These are phyloP conservation scores for Phytophthora kernoviae DNA, from an alignment of 352 stramenopile species.

Conservation along the genomic window DNA sequence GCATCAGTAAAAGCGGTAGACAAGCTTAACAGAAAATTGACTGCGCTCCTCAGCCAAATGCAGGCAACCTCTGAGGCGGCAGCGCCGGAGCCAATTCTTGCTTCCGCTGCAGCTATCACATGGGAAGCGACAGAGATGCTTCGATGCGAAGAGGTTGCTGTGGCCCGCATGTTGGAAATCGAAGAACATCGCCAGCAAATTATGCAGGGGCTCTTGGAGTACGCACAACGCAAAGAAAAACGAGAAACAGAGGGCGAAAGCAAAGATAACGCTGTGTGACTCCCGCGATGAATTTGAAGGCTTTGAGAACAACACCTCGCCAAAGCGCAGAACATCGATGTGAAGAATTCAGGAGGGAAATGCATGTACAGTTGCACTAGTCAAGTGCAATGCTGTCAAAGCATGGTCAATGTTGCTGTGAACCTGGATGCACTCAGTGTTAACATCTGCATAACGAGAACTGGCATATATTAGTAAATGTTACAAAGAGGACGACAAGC, in stretches of 20 bases:
- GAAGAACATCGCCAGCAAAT: constrained; percentile 68
- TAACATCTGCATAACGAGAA: too few species aligned
- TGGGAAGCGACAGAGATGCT: constrained; percentile 58
- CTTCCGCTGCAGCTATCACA: constrained; percentile 39
- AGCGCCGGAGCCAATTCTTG: constrained; percentile 26
- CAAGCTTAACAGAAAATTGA: constrained; percentile 56
- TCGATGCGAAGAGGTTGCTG: constrained; percentile 43
- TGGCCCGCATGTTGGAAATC: constrained; percentile 59
- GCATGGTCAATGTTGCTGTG: too few species aligned
- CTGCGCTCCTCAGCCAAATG: constrained; percentile 34
- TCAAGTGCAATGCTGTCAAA: too few species aligned
- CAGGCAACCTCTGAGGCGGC: constrained; percentile 30
- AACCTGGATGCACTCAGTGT: too few species aligned
- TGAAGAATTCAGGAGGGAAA: too few species aligned
- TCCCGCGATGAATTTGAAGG: too few species aligned
- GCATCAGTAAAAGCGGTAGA: constrained; percentile 62
- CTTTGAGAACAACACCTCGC: too few species aligned
- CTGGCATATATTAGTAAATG: too few species aligned
- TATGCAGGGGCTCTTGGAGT: constrained; percentile 62
- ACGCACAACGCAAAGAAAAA: constrained; percentile 62
- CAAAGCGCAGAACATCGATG: too few species aligned
- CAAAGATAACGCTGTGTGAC: background rate
- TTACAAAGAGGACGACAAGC: too few species aligned
- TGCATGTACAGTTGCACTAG: too few species aligned
- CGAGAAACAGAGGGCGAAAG: constrained; percentile 4